phyloP scores from a whole-genome alignment of 2,329 filamentous ascomycete species.

The Monilinia polystroma region DNA sequence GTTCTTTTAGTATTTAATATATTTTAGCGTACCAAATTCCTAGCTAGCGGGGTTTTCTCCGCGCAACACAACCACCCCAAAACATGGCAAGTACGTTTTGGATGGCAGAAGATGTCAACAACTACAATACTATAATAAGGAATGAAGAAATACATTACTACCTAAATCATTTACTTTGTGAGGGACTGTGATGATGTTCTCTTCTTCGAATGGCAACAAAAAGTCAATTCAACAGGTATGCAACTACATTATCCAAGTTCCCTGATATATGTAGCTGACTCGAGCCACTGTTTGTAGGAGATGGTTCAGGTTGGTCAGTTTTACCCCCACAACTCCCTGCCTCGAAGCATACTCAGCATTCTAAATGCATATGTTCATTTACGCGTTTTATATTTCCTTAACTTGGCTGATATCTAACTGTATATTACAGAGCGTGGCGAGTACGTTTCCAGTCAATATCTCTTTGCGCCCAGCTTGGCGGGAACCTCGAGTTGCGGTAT shows the following conservation, averaged over 20 bases:
- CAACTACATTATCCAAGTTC: constrained; percentile 26
- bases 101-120: background rate
- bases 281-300: constrained; percentile 60
- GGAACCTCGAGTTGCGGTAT: constrained; percentile 3
- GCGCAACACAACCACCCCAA: constrained; percentile 11
- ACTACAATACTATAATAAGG: background rate
- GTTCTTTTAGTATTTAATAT: background rate
- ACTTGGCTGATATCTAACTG: background rate
- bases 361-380: background rate
- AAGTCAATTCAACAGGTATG: constrained; percentile 71
- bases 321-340: constrained; percentile 29
- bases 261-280: constrained; percentile 22
- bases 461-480: constrained; percentile 22
- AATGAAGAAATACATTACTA: background rate
- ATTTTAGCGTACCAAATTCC: constrained; percentile 7
- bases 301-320: constrained; percentile 99
- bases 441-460: constrained; percentile 20
- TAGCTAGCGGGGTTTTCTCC: constrained; percentile 11
- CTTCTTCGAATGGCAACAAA: constrained; percentile 63
- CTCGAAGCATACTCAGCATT: background rate
- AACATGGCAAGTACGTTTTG: constrained; percentile 1
- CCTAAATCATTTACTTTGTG: constrained; percentile 17
- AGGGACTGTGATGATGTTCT: constrained; percentile 53
- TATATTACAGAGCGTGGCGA: constrained; percentile 20
- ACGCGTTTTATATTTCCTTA: background rate